These are phyloP conservation scores for Aphanomyces astaci DNA, from an alignment of 352 stramenopile genomes.

Conservation along the genomic window DNA sequence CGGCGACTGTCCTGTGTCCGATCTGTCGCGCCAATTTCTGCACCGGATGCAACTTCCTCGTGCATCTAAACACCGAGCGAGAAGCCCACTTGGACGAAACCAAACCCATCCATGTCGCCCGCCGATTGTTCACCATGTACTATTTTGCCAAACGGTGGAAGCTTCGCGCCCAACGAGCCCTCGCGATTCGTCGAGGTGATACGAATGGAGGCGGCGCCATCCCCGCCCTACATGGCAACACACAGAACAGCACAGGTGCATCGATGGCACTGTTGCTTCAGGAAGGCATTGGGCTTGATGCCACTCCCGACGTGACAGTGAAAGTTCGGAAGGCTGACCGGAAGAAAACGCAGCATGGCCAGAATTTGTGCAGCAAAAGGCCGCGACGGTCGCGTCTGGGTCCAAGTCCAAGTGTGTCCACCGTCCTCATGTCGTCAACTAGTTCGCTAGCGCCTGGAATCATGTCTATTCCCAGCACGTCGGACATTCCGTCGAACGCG, in stretches of 20 bases:
- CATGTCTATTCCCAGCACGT: not conserved
- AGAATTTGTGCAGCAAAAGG: not conserved
- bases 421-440: not conserved
- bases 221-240: no score
- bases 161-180: not conserved
- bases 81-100: slow-evolving; percentile 19
- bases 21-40: slow-evolving; percentile 14
- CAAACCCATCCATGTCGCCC: not conserved
- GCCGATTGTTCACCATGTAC: not conserved
- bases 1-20: not conserved
- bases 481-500: not conserved
- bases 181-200: no score
- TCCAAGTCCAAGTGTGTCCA: not conserved
- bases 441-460: no score
- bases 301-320: not conserved
- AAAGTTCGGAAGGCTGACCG: no score
- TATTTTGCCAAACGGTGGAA: slow-evolving; percentile 7
- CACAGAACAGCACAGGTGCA: not conserved
- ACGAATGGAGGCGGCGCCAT: no score
- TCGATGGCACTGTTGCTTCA: not conserved
- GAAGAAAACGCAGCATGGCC: no score
- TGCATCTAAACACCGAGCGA: slow-evolving; percentile 18
- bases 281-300: not conserved
- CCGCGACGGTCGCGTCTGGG: not conserved
- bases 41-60: slow-evolving; percentile 10